A percentile compares a stretch with the other conserved stretches of the same genome.
phyloP scores from a whole-genome alignment of 164 flowering plant species.

The Piper betle region DNA sequence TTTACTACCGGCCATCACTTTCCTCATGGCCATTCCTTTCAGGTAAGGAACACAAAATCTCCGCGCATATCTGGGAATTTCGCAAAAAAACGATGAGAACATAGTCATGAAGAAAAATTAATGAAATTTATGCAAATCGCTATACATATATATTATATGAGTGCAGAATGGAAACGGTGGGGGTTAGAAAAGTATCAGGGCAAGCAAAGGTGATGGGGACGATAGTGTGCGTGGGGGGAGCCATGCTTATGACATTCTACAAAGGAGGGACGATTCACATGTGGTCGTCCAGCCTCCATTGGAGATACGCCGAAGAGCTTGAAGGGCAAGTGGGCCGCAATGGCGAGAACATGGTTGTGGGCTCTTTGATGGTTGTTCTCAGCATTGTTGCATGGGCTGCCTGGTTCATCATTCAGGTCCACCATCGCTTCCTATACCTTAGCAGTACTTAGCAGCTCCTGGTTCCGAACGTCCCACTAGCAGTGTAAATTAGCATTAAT shows the following conservation, averaged over 20 bases:
- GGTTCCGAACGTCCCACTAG: too few relatives aligned
- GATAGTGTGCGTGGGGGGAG: conserved; percentile 63
- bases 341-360: conserved; percentile 17
- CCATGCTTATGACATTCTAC: conserved; percentile 80
- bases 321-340: conserved; percentile 6
- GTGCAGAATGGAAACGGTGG: conserved; percentile 49
- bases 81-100: too few relatives aligned
- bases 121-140: too few relatives aligned
- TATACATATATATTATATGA: neutral
- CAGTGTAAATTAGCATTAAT: too few relatives aligned
- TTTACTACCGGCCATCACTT: conserved; percentile 26
- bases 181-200: conserved; percentile 36
- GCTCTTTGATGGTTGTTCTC: conserved; percentile 37
- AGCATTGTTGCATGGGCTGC: conserved; percentile 52
- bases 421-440: neutral
- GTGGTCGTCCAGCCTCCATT: conserved; percentile 43
- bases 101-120: too few relatives aligned
- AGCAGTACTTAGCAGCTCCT: too few relatives aligned
- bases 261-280: conserved; percentile 40
- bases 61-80: too few relatives aligned
- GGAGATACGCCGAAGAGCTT: conserved; percentile 36
- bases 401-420: conserved; percentile 70
- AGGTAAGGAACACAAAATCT: conserved; percentile 12
- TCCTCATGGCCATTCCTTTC: conserved; percentile 25
- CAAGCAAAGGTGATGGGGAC: conserved; percentile 75